Evolutionary conservation across 2,329 filamentous ascomycete species (phyloP).

Genomic region (Fusarium sp.): DNA sequence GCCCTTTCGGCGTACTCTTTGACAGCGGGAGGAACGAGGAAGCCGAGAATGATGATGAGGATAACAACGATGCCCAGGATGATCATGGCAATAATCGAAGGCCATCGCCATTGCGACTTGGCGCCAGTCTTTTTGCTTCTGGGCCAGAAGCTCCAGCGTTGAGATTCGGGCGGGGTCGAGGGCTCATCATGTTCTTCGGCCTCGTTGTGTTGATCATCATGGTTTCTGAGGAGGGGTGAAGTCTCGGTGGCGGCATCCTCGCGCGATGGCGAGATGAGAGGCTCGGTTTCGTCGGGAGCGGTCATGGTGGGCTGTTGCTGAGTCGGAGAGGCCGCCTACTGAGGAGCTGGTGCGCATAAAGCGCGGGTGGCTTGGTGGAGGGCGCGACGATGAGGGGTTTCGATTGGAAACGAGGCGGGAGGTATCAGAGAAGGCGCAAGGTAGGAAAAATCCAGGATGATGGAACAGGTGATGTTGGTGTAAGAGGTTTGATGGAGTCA

Average conservation of each 20-base stretch:
- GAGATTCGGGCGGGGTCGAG: constrained; percentile 12
- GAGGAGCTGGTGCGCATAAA: constrained; percentile 23
- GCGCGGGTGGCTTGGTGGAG: constrained; percentile 13
- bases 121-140: constrained; percentile 42
- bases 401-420: not conserved
- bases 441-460: constrained; percentile 14
- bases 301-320: constrained; percentile 58
- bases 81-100: constrained; percentile 81
- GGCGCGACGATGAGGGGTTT: not conserved
- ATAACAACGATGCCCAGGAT: constrained; percentile 75
- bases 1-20: constrained; percentile 91
- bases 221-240: constrained; percentile 66
- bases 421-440: constrained; percentile 27
- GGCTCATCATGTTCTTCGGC: constrained; percentile 45
- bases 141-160: constrained; percentile 43
- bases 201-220: constrained; percentile 57
- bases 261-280: constrained; percentile 58
- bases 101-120: constrained; percentile 70
- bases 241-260: constrained; percentile 59
- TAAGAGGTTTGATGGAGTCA: constrained; percentile 27
- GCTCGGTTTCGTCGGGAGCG: constrained; percentile 60
- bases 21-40: constrained; percentile 84
- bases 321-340: constrained; percentile 46
- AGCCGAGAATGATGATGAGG: constrained; percentile 82
- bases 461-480: constrained; percentile 26